phyloP scores from a whole-genome alignment of 2,329 filamentous ascomycete genomes.

The Rachicladosporium sp. region DNA sequence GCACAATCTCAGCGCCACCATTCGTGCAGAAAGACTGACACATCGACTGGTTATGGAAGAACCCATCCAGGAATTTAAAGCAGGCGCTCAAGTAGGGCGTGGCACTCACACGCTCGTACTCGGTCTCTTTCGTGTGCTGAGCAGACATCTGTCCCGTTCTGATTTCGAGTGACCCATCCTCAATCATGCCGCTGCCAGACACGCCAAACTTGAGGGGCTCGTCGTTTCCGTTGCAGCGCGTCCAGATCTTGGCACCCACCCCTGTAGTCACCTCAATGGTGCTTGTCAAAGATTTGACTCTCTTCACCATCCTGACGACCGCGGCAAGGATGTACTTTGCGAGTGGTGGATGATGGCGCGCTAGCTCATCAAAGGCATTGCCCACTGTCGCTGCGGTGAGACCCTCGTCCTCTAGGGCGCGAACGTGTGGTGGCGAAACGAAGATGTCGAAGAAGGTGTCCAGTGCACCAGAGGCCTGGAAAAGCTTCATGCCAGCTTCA shows the following conservation, averaged over 20 bases:
- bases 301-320: conserved; percentile 78
- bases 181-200: conserved; percentile 3
- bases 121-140: conserved; percentile 25
- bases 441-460: conserved; percentile 93
- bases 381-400: conserved; percentile 65
- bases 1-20: conserved; percentile 69
- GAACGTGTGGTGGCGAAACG: conserved; percentile 79
- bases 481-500: conserved; percentile 72
- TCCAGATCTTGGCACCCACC: conserved; percentile 68
- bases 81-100: conserved; percentile 57
- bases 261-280: conserved; percentile 55
- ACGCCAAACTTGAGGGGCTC: conserved; percentile 35
- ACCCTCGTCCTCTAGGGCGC: conserved; percentile 61
- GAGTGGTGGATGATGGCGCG: conserved; percentile 79
- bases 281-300: conserved; percentile 63
- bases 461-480: conserved; percentile 69
- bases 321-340: conserved; percentile 70
- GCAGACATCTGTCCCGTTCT: not conserved
- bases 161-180: not conserved
- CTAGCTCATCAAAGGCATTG: conserved; percentile 81
- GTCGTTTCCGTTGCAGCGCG: conserved; percentile 19
- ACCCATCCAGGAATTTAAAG: conserved; percentile 64
- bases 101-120: conserved; percentile 12
- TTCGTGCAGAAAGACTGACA: conserved; percentile 63
- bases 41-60: conserved; percentile 61